Conservation (phyloP, 192 early-diverging fungal genomes). For the Dimargaris cristalligena region DNA sequence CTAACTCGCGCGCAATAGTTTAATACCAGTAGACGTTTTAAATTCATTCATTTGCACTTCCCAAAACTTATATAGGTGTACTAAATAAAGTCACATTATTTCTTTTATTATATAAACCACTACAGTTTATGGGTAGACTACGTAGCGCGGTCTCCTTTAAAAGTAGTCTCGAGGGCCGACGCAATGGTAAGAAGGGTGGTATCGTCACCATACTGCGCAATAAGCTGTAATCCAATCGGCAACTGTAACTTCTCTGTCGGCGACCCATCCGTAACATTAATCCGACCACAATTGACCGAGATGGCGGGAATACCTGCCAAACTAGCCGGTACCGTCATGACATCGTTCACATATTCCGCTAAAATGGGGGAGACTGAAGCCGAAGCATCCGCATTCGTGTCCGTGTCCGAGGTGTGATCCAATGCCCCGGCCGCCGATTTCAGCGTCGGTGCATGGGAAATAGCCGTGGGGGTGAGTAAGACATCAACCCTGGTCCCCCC, state of each 20-base stretch:
- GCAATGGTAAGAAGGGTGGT: conserved; percentile 33
- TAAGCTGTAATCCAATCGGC: conserved; percentile 73
- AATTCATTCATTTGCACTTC: too few species aligned
- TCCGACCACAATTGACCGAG: conserved; percentile 36
- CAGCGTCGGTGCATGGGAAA: conserved; percentile 50
- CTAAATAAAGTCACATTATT: too few species aligned
- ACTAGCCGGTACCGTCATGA: conserved; percentile 76
- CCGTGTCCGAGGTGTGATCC: background rate
- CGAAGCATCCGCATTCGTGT: conserved; percentile 18
- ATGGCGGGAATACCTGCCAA: conserved; percentile 68
- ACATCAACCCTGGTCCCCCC: conserved; percentile 36
- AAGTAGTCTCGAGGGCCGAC: conserved; percentile 15
- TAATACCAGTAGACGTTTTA: too few species aligned
- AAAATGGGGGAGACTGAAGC: too few species aligned
- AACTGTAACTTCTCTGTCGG: conserved; percentile 22
- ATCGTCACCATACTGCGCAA: conserved; percentile 75
- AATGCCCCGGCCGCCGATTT: background rate
- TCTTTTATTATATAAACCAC: too few species aligned
- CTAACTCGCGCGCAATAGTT: too few species aligned
- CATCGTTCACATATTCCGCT: conserved; percentile 64
- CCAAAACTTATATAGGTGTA: too few species aligned
- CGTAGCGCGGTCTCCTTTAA: too few species aligned
- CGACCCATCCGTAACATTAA: background rate
- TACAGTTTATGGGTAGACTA: too few species aligned
- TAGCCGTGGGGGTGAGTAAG: conserved; percentile 63